These are phyloP conservation scores for Linum usitatissimum DNA, from an alignment of 345 rosid species.

Conservation along the genomic window DNA sequence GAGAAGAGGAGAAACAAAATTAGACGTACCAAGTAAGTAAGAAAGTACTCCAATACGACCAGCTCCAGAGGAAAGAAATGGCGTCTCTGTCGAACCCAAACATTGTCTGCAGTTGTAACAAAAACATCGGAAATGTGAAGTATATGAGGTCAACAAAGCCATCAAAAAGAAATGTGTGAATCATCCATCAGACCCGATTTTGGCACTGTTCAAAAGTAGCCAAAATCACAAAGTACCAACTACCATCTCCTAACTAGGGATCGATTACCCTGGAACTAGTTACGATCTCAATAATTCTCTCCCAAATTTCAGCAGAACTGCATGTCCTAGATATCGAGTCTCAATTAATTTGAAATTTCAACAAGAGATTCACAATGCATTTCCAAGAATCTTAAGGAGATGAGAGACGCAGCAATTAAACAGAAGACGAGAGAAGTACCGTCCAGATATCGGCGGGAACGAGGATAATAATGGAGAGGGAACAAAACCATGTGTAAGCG, in stretches of 20 bases:
- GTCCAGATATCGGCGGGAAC: conserved; percentile 97
- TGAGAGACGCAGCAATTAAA: not conserved
- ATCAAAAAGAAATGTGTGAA: not conserved
- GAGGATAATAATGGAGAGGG: conserved; percentile 90
- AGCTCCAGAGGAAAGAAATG: conserved; percentile 89
- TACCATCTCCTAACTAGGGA: not conserved
- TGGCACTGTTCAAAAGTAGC: not conserved
- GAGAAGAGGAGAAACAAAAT: not conserved
- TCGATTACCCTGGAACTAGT: not conserved
- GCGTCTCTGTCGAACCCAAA: conserved; percentile 41
- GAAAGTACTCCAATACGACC: conserved; percentile 98
- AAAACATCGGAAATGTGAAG: not conserved
- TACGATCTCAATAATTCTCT: not conserved
- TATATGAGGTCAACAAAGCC: not conserved
- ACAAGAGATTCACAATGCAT: not conserved
- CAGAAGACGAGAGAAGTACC: conserved; percentile 25
- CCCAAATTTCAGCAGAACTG: not conserved
- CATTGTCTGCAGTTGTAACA: conserved; percentile 32
- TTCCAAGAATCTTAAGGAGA: not conserved
- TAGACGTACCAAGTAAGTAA: conserved; percentile 84
- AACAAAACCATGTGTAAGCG: conserved; percentile 96
- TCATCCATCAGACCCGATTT: too few species aligned
- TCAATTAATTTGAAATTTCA: too few species aligned
- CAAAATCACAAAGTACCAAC: not conserved
- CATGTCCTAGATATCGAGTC: not conserved